Percentiles rank a stretch among this genome's conserved stretches.
Evolutionary conservation across 73 alveolate species (phyloP).

Genomic region (Blepharisma japonicum): DNA sequence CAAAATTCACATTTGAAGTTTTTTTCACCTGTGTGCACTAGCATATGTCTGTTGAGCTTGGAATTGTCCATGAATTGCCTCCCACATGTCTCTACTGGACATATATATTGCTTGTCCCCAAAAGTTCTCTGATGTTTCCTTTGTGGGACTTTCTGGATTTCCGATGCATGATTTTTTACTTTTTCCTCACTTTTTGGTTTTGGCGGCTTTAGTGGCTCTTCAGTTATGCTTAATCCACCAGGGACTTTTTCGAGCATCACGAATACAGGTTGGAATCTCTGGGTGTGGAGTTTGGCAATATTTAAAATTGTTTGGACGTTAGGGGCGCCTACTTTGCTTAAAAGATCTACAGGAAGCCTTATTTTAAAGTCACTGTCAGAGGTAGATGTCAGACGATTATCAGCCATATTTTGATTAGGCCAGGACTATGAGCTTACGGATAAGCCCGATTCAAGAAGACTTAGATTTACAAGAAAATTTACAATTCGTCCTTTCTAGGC

Average conservation of each 20-base stretch:
- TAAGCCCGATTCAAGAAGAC: too few relatives aligned
- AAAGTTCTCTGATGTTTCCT: constrained; percentile 22
- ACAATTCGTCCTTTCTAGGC: too few relatives aligned
- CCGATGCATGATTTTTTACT: not conserved
- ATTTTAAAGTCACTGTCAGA: constrained; percentile 20
- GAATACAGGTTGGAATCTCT: constrained; percentile 10
- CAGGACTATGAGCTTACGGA: too few relatives aligned
- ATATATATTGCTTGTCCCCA: constrained; percentile 33
- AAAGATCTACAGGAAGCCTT: constrained; percentile 18
- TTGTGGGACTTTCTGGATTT: not conserved
- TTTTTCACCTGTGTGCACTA: constrained; percentile 91
- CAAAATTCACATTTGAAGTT: constrained; percentile 86
- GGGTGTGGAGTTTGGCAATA: not conserved
- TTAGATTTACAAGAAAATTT: too few relatives aligned
- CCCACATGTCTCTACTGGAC: constrained; percentile 76
- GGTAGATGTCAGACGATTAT: constrained; percentile 19
- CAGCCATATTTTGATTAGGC: constrained; percentile 20
- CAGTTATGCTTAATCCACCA: constrained; percentile 11
- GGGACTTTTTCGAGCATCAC: constrained; percentile 10
- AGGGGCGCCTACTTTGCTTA: not conserved
- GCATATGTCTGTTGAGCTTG: constrained; percentile 78
- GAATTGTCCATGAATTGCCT: constrained; percentile 85
- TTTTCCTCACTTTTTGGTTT: constrained; percentile 5
- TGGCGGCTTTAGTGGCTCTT: not conserved
- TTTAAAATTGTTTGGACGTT: not conserved